phyloP scores from a whole-genome alignment of 164 flowering plant species.

The Aristolochia contorta region DNA sequence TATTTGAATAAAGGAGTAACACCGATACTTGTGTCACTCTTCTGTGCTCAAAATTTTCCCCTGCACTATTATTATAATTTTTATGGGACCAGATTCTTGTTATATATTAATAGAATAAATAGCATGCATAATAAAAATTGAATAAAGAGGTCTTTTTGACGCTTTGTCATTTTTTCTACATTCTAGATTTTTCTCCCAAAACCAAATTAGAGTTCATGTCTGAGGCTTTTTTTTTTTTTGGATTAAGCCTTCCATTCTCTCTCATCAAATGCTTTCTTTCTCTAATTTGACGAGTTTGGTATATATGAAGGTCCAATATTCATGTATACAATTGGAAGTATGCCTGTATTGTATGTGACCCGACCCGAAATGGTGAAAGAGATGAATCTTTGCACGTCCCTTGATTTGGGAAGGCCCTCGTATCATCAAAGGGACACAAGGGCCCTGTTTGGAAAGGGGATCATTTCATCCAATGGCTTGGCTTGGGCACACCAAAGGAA shows the following conservation, averaged over 20 bases:
- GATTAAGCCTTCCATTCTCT: no score
- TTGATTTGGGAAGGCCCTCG: slow-evolving; percentile 35
- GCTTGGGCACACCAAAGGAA: slow-evolving; percentile 43
- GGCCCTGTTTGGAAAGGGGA: slow-evolving; percentile 36
- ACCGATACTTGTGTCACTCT: no score
- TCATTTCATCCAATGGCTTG: slow-evolving; percentile 28
- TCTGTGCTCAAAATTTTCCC: no score
- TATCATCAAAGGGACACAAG: slow-evolving; percentile 15
- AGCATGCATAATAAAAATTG: no score
- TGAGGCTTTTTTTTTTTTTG: slow-evolving; percentile 7
- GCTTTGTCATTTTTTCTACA: no score
- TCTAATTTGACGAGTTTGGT: neutral
- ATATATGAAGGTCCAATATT: slow-evolving; percentile 16
- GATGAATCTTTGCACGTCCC: slow-evolving; percentile 17
- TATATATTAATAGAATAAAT: no score
- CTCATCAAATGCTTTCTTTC: no score
- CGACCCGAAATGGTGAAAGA: slow-evolving; percentile 30
- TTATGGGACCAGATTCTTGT: no score
- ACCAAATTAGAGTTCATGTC: neutral
- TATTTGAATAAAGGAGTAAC: no score
- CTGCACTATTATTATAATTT: no score
- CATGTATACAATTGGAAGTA: slow-evolving; percentile 24
- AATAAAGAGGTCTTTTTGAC: no score
- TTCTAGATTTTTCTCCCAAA: no score
- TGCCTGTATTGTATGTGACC: slow-evolving; percentile 16